Conservation (phyloP, 2,329 filamentous ascomycete genomes). For the Ampelomyces quisqualis region DNA sequence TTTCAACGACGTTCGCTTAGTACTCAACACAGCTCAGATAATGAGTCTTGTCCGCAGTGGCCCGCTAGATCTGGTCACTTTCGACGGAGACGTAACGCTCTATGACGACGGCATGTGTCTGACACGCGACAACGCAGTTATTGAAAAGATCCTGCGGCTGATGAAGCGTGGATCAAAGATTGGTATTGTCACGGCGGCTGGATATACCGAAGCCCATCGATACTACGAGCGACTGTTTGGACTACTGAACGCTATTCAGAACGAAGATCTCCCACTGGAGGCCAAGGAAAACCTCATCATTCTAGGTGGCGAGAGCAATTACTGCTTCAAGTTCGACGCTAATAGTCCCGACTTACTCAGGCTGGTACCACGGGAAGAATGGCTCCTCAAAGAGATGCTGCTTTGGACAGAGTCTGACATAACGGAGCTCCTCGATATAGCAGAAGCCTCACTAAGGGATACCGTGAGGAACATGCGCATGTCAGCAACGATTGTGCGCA, state of each 20-base stretch:
- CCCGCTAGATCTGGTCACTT: constrained; percentile 81
- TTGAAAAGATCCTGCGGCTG: constrained; percentile 67
- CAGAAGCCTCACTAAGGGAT: constrained; percentile 78
- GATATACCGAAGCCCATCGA: constrained; percentile 81
- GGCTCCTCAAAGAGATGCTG: constrained; percentile 77
- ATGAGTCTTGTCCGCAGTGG: constrained; percentile 80
- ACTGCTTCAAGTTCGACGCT: constrained; percentile 78
- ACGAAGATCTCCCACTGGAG: constrained; percentile 61
- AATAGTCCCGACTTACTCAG: constrained; percentile 66
- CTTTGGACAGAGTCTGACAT: constrained; percentile 78
- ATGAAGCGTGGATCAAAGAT: constrained; percentile 77
- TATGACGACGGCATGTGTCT: constrained; percentile 82
- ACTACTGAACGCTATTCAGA: constrained; percentile 75
- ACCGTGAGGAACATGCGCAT: constrained; percentile 79
- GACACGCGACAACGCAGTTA: constrained; percentile 72
- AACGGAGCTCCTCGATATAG: constrained; percentile 77
- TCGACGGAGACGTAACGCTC: constrained; percentile 95
- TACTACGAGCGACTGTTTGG: constrained; percentile 89
- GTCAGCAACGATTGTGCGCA: constrained; percentile 77
- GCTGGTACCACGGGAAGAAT: constrained; percentile 63
- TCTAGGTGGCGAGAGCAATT: constrained; percentile 95
- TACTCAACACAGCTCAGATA: constrained; percentile 91
- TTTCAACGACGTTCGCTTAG: constrained; percentile 92
- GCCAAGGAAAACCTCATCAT: constrained; percentile 82
- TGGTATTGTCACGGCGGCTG: constrained; percentile 94